phyloP scores from a whole-genome alignment of 176 grass and related monocot species.

The Areca catechu region DNA sequence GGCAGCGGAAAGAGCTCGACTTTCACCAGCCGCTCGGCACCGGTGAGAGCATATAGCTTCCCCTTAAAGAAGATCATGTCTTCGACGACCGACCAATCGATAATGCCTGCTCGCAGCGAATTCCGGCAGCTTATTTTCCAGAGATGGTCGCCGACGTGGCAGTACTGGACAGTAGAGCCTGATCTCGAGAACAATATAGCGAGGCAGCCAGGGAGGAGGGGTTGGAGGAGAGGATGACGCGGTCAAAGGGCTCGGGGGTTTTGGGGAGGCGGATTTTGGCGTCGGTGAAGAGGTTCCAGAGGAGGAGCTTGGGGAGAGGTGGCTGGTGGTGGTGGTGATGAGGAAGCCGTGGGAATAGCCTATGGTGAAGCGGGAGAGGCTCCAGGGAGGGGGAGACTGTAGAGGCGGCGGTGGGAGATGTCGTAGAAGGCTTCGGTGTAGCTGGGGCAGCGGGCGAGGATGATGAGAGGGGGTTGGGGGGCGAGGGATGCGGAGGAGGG shows the following conservation, averaged over 20 bases:
- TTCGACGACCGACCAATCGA: slow-evolving; percentile 10
- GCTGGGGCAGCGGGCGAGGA: slow-evolving; percentile 35
- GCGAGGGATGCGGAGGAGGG: slow-evolving; percentile 24
- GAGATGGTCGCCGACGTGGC: slow-evolving; percentile 28
- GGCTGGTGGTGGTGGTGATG: slow-evolving; percentile 33
- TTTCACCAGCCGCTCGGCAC: slow-evolving; percentile 26
- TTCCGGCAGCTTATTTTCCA: slow-evolving; percentile 28
- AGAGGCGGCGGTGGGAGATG: slow-evolving; percentile 34
- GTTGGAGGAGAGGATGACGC: slow-evolving; percentile 35
- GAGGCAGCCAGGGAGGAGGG: slow-evolving; percentile 15
- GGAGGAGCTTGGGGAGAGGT: slow-evolving; percentile 35
- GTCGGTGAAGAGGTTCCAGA: slow-evolving; percentile 61
- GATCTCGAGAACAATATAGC: slow-evolving; percentile 31
- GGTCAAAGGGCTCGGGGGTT: slow-evolving; percentile 26
- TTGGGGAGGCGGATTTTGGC: slow-evolving; percentile 48
- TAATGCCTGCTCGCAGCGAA: not conserved
- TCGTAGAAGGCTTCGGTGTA: slow-evolving; percentile 60
- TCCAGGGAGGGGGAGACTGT: slow-evolving; percentile 42
- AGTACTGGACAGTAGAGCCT: slow-evolving; percentile 21
- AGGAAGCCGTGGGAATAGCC: slow-evolving; percentile 50
- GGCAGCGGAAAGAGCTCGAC: slow-evolving; percentile 21
- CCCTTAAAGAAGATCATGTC: slow-evolving; percentile 57
- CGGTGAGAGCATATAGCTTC: slow-evolving; percentile 43
- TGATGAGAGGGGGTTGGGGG: slow-evolving; percentile 43
- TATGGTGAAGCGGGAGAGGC: slow-evolving; percentile 32